A percentile compares a stretch with the other conserved stretches of the same genome.
These are phyloP conservation scores for Mycena pura DNA, from an alignment of 768 basidiomycete genomes.

Conservation along the genomic window DNA sequence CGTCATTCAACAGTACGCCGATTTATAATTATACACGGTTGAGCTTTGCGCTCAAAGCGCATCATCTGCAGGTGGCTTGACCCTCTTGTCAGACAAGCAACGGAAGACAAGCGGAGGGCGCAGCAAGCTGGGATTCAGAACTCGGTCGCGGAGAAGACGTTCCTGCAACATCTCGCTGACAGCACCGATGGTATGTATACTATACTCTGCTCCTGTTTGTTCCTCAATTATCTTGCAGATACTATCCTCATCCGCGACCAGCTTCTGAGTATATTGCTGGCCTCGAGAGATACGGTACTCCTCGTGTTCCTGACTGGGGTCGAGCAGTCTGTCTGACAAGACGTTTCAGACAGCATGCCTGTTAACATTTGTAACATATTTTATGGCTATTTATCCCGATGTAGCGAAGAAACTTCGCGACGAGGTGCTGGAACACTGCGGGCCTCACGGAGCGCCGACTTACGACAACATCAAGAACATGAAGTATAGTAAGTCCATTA, in stretches of 20 bases:
- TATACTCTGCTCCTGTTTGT: not conserved
- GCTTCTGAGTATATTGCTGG: conserved; percentile 76
- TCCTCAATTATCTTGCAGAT: conserved; percentile 48
- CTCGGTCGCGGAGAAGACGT: conserved; percentile 60
- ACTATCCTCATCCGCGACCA: conserved; percentile 74
- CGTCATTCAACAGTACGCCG: conserved; percentile 52
- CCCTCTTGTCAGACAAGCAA: conserved; percentile 62
- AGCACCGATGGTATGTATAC: conserved; percentile 61
- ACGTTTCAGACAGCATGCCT: conserved; percentile 65
- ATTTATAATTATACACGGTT: conserved; percentile 34
- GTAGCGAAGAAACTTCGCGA: conserved; percentile 57
- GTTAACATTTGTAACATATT: conserved; percentile 73
- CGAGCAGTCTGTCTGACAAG: conserved; percentile 7
- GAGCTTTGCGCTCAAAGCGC: conserved; percentile 25
- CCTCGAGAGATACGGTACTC: conserved; percentile 78
- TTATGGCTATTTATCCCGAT: conserved; percentile 70
- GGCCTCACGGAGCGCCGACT: conserved; percentile 52
- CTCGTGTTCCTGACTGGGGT: not conserved
- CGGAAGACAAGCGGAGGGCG: conserved; percentile 51
- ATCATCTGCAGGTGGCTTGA: conserved; percentile 58
- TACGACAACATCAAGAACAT: conserved; percentile 64
- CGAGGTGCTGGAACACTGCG: conserved; percentile 67
- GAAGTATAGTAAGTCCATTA: conserved; percentile 63
- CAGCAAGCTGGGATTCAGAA: conserved; percentile 46
- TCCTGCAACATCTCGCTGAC: conserved; percentile 71